Base-by-base conservation (phyloP, 192 early-diverging fungal genomes). In the Coemansia furcata region DNA sequence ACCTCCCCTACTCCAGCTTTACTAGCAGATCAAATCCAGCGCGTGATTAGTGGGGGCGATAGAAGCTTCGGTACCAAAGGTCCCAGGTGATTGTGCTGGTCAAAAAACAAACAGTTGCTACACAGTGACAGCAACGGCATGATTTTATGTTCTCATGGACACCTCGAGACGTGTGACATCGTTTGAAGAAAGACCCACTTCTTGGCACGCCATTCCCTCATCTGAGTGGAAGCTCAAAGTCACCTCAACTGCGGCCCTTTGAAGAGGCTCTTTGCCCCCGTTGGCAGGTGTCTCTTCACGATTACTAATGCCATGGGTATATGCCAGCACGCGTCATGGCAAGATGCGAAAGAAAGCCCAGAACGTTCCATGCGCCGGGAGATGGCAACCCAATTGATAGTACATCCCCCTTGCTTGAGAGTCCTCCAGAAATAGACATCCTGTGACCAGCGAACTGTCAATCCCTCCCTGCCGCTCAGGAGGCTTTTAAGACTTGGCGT, bases 1-100 rank as follows among this genome's bases (percentile, higher is more conserved):
- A 12, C 23, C 50, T 30, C 54, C 54, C 30, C 30, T 57, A 32
- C 54, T 57, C 54, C 54, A 6, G 54, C 54, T 6, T 6, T 35
- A 6, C 15, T 54, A 15, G 52, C 52, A 54, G 54, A 57, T 57
- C 54, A 33, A 17, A 57, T 57, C 29, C 30, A n/a, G 54, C 15
- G 15, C 8, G 30, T 8, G 30, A 57, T 57, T 57, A 57, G 30
- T 17, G 32, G n/a, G 37, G 26, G 12, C 12, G 62, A 71, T 65
- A 54, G 69, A 65, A 68, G 40, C 21, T 68, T 68, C 66, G 32
- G 66, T 58, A 49, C 57, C 58, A 58, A 50, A 57, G 32, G 35
- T 57, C 6, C 30, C 14, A 49, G 23, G 33, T 17, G 6, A 67
- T 26, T 52, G 40, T 58, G 46, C 19, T n/a, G n/a, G n/a, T 7